Conservation (phyloP, 306 rosid species). For the Dryas alaskensis region DNA sequence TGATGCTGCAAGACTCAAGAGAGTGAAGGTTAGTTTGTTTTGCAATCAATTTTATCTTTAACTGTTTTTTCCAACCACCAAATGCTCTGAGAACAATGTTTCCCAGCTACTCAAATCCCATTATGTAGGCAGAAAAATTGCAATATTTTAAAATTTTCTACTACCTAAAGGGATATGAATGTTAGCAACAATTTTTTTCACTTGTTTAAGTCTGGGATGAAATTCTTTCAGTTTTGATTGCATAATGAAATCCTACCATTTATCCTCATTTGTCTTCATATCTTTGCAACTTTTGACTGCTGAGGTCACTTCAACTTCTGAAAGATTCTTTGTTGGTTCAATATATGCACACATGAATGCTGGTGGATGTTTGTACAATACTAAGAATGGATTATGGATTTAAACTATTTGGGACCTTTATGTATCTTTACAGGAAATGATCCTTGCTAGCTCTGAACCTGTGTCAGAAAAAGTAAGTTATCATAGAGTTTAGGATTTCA, state of each 20-base stretch:
- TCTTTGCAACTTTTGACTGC: constrained; percentile 12
- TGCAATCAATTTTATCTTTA: not conserved
- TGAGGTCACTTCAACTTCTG: constrained; percentile 19
- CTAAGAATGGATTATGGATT: not conserved
- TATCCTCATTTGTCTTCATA: constrained; percentile 6
- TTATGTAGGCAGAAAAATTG: constrained; percentile 10
- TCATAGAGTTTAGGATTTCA: constrained; percentile 7
- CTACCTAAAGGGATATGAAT: not conserved
- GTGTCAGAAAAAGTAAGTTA: constrained; percentile 47
- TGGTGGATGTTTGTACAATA: constrained; percentile 5
- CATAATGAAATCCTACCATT: constrained; percentile 11
- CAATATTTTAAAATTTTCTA: not conserved
- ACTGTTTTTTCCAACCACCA: constrained; percentile 3
- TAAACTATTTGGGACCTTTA: constrained; percentile 12
- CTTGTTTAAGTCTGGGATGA: not conserved
- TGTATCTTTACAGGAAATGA: constrained; percentile 66
- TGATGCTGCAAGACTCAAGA: constrained; percentile 48
- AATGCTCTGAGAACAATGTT: constrained; percentile 6
- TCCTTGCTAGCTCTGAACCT: constrained; percentile 65
- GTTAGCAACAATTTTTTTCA: not conserved
- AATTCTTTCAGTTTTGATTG: constrained; percentile 1
- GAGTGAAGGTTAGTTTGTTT: constrained; percentile 55
- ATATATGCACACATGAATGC: constrained; percentile 12
- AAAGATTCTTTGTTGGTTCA: constrained; percentile 12
- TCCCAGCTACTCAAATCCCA: constrained; percentile 21